A percentile compares a stretch with the other conserved stretches of the same genome.
Evolutionary conservation across 2,329 filamentous ascomycete genomes (phyloP).

Genomic region (Dryadomyces quercivorus): DNA sequence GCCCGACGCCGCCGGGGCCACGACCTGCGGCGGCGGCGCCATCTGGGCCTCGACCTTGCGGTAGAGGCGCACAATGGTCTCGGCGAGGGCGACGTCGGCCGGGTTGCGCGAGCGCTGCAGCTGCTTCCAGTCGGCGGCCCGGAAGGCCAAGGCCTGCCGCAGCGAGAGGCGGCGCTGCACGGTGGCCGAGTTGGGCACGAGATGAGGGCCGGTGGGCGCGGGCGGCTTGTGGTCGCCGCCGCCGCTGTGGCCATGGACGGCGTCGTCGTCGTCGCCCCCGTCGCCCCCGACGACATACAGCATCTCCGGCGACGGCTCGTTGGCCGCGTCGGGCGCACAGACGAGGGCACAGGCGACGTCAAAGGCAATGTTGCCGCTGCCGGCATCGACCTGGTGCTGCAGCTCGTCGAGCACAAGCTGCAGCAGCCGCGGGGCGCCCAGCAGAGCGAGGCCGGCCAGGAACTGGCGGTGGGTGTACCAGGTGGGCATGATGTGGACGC

Average conservation of each 20-base stretch:
- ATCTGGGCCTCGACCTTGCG: slow-evolving; percentile 56
- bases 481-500: slow-evolving; percentile 41
- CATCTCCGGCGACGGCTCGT: slow-evolving; percentile 23
- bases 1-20: neutral
- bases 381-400: slow-evolving; percentile 44
- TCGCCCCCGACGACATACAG: slow-evolving; percentile 4
- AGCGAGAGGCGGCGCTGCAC: slow-evolving; percentile 41
- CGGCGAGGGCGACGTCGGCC: slow-evolving; percentile 40
- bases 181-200: slow-evolving; percentile 22
- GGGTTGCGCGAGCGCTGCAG: slow-evolving; percentile 31
- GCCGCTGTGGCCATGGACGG: neutral
- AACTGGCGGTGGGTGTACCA: slow-evolving; percentile 64
- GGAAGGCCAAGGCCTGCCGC: slow-evolving; percentile 44
- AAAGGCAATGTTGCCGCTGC: slow-evolving; percentile 48
- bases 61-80: slow-evolving; percentile 50
- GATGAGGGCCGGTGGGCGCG: slow-evolving; percentile 17
- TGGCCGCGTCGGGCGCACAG: slow-evolving; percentile 48
- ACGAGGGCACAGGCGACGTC: slow-evolving; percentile 59
- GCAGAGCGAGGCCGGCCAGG: slow-evolving; percentile 44
- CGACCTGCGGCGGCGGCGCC: slow-evolving; percentile 16
- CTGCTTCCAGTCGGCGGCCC: slow-evolving; percentile 44
- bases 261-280: neutral
- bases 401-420: slow-evolving; percentile 55
- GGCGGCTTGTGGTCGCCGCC: neutral
- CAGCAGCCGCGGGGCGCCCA: slow-evolving; percentile 50